Evolutionary conservation across 2,329 filamentous ascomycete species (phyloP).

Genomic region (Rhynchosporium agropyri): DNA sequence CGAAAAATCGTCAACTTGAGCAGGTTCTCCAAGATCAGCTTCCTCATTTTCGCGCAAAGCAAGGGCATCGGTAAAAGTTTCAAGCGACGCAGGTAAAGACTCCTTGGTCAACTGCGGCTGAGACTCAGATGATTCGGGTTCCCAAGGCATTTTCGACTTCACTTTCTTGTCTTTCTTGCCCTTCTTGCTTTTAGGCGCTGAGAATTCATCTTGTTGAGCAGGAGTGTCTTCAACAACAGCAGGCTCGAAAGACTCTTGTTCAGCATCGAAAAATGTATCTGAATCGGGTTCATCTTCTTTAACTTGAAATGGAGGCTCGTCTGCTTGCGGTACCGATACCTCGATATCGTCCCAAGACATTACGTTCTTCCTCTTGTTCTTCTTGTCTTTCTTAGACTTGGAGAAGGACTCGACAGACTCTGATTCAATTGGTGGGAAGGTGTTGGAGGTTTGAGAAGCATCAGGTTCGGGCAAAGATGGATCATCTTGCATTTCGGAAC

Average conservation of each 20-base stretch:
- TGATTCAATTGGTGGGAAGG: not conserved
- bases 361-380: slow-evolving; percentile 38
- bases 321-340: not conserved
- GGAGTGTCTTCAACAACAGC: not conserved
- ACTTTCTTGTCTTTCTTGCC: slow-evolving; percentile 19
- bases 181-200: slow-evolving; percentile 15
- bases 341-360: slow-evolving; percentile 17
- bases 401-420: slow-evolving; percentile 10
- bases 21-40: too few species aligned
- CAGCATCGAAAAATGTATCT: slow-evolving; percentile 6
- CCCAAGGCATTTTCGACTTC: slow-evolving; percentile 8
- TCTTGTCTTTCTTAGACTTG: slow-evolving; percentile 30
- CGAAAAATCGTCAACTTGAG: too few species aligned
- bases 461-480: slow-evolving; percentile 2
- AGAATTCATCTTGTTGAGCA: slow-evolving; percentile 11
- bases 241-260: slow-evolving; percentile 2
- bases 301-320: not conserved
- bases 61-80: not conserved
- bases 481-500: slow-evolving; percentile 18
- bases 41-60: too few species aligned
- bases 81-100: not conserved
- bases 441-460: not conserved
- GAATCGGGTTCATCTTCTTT: slow-evolving; percentile 5
- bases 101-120: not conserved
- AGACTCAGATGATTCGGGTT: slow-evolving; percentile 3